A percentile compares a stretch with the other conserved stretches of the same genome.
These are phyloP conservation scores for Lecanoromycetidae sp. DNA, from an alignment of 2,329 filamentous ascomycete genomes.

Conservation along the genomic window DNA sequence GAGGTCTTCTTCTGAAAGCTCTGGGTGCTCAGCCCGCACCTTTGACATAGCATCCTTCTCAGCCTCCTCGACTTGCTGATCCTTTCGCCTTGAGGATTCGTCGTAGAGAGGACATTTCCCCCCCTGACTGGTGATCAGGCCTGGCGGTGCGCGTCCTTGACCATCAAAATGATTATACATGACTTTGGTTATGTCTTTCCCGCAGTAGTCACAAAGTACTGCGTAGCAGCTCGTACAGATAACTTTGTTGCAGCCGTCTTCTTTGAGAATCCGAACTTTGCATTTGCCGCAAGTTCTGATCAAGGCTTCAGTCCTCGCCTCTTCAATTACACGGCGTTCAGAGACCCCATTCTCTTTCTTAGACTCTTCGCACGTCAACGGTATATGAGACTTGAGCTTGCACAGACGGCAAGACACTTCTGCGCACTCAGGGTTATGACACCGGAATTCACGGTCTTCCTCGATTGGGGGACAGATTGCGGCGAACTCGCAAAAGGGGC, in stretches of 20 bases:
- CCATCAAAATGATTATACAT: constrained; percentile 60
- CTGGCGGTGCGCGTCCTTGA: constrained; percentile 31
- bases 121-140: constrained; percentile 1
- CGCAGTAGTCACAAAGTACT: constrained; percentile 47
- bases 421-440: constrained; percentile 53
- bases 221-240: constrained; percentile 49
- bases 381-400: constrained; percentile 55
- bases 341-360: constrained; percentile 47
- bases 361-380: constrained; percentile 57
- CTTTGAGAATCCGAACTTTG: constrained; percentile 66
- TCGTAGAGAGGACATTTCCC: constrained; percentile 58
- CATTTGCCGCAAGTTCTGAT: constrained; percentile 58
- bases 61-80: constrained; percentile 50
- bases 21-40: constrained; percentile 47
- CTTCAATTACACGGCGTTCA: constrained; percentile 58
- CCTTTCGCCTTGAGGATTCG: constrained; percentile 46
- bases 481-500: constrained; percentile 73
- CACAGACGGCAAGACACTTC: constrained; percentile 52
- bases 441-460: constrained; percentile 60
- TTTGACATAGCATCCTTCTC: constrained; percentile 46
- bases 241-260: constrained; percentile 75
- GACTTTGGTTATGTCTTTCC: constrained; percentile 43
- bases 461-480: constrained; percentile 58
- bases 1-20: constrained; percentile 46
- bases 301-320: constrained; percentile 70